Evolutionary conservation across 2,329 filamentous ascomycete genomes (phyloP).

Genomic region (Coleophoma cylindrospora): DNA sequence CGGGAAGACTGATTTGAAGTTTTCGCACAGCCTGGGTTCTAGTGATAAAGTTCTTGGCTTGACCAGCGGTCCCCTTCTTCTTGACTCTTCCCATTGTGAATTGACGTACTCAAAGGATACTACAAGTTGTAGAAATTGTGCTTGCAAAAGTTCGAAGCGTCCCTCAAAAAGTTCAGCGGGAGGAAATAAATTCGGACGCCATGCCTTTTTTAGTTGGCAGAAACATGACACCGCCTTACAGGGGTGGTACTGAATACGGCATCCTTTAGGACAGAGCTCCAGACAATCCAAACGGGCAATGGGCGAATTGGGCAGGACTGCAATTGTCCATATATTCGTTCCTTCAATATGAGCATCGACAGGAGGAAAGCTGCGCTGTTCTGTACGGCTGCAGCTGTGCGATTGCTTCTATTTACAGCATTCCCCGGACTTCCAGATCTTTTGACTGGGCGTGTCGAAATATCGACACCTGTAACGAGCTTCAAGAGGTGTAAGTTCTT

Average conservation of each 20-base stretch:
- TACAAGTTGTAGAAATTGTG: slow-evolving; percentile 10
- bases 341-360: slow-evolving; percentile 42
- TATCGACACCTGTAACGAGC: slow-evolving; percentile 94
- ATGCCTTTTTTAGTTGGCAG: not conserved
- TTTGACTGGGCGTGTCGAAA: slow-evolving; percentile 86
- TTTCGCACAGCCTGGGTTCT: slow-evolving; percentile 96
- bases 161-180: slow-evolving; percentile 21
- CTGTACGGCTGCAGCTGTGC: slow-evolving; percentile 68
- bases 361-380: slow-evolving; percentile 65
- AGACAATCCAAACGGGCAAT: not conserved
- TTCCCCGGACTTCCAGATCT: slow-evolving; percentile 83
- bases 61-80: slow-evolving; percentile 84
- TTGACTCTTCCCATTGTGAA: slow-evolving; percentile 68
- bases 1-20: slow-evolving; percentile 92
- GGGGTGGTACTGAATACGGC: no score
- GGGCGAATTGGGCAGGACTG: slow-evolving; percentile 3
- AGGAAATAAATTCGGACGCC: slow-evolving; percentile 1
- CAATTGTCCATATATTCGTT: slow-evolving; percentile 4
- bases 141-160: slow-evolving; percentile 29
- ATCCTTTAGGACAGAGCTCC: slow-evolving; percentile 4
- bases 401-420: slow-evolving; percentile 71
- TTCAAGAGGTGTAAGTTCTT: slow-evolving; percentile 81
- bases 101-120: slow-evolving; percentile 25
- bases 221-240: not conserved
- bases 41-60: slow-evolving; percentile 97